phyloP scores from a whole-genome alignment of 2,329 filamentous ascomycete species.

The Aspergillus viridinutans region DNA sequence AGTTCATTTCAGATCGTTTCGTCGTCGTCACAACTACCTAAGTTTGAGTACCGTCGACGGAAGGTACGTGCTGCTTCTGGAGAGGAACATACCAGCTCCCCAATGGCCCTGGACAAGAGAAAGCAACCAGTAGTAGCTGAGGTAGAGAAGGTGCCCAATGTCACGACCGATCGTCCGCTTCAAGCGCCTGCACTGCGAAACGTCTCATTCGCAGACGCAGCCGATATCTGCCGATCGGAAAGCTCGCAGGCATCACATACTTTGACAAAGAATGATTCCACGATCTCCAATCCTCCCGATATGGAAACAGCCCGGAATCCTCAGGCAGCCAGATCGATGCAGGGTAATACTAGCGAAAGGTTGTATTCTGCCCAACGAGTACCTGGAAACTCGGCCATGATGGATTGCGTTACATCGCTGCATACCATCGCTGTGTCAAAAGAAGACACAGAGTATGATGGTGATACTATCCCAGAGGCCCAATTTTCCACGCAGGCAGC shows the following conservation, averaged over 20 bases:
- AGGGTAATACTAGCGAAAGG: conserved; percentile 22
- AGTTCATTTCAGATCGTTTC: conserved; percentile 28
- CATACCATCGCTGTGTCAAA: conserved; percentile 35
- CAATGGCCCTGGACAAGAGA: background rate
- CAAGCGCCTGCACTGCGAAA: background rate
- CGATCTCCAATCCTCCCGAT: conserved; percentile 11
- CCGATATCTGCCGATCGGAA: background rate
- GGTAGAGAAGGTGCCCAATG: background rate
- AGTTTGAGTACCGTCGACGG: conserved; percentile 36
- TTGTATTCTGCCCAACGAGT: conserved; percentile 38
- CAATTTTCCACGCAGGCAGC: conserved; percentile 41
- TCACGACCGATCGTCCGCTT: background rate
- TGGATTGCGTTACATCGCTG: conserved; percentile 34
- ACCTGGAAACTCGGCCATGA: conserved; percentile 22
- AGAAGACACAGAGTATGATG: conserved; percentile 14
- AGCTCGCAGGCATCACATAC: conserved; percentile 2
- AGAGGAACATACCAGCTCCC: conserved; percentile 5
- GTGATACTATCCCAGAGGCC: conserved; percentile 24
- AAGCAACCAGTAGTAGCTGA: background rate
- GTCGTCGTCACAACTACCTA: conserved; percentile 36
- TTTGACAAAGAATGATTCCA: conserved; percentile 13
- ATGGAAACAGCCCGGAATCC: conserved; percentile 7
- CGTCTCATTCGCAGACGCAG: background rate
- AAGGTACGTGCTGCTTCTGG: conserved; percentile 8
- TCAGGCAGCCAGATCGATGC: conserved; percentile 7